Base-by-base conservation (phyloP, 2,329 filamentous ascomycete species). In the Penicillium psychrosexuale region DNA sequence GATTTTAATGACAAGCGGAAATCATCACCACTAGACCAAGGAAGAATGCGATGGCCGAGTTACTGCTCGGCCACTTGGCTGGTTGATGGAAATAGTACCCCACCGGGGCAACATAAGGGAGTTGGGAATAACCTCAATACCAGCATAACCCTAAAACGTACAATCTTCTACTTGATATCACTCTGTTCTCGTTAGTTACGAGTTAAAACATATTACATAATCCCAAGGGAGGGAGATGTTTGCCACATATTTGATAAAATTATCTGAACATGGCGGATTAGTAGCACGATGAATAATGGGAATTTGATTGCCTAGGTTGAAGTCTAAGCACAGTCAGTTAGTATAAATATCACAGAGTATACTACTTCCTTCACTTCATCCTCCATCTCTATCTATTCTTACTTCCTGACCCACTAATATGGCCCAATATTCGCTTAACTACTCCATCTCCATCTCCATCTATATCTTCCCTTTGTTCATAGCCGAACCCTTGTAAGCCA, bases 21-120 rank as follows among this genome's bases (percentile, higher is more conserved):
- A 65, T 62, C 61, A 66, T 62, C 55, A 66, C 64, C 64, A 65
- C 63, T 66, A 66, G 63, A 66, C 63, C 63, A 66, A 63, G 61
- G 61, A 63, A 63, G 61, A 63, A 63, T 58, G 36, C 11, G 36
- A 30, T 57, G 46, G 49, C 13, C 42, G 54, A 61, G 61, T 64
- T 64, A 57, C 62, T 52, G 53, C 62, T 64, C 61, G 62, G 24
- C 62, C 62, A 64, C 61, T 64, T 61, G 62, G 39, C 40, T 61
- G 61, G 58, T 58, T 63, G 60, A 63, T 62, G 12, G 8, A 9
- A 4, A 0, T 1, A 4, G 0, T 0, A 0, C 1, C 15, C 1
- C 6, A 24, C 30, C 27, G 22, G 19, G 7, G 5, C 4, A 7
- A 7, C 8, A 48, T 53, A 15, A 28, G 5, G 8, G 9, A n/a